Conservation (phyloP, 2,329 filamentous ascomycete species). For the Corynespora cassiicola region DNA sequence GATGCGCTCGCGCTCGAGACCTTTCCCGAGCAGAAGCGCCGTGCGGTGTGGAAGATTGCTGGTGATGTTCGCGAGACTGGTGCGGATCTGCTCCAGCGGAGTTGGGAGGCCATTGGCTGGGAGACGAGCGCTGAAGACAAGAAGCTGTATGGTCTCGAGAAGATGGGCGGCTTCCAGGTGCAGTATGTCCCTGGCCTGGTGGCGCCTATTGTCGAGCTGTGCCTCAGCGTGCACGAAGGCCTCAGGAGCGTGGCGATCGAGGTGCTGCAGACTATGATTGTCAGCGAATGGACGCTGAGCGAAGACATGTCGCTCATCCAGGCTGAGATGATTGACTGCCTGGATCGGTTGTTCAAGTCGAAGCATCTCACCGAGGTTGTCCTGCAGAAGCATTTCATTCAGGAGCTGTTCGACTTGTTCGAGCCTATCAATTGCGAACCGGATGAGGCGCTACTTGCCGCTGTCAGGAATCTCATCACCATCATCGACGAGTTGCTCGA, state of each 20-base stretch:
- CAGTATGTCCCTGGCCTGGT: slow-evolving; percentile 96
- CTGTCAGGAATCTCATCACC: slow-evolving; percentile 78
- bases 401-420: slow-evolving; percentile 83
- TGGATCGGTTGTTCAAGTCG: slow-evolving; percentile 88
- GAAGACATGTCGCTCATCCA: slow-evolving; percentile 91
- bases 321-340: slow-evolving; percentile 93
- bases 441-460: slow-evolving; percentile 76
- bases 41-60: slow-evolving; percentile 98
- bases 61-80: slow-evolving; percentile 94
- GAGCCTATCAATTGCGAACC: slow-evolving; percentile 69
- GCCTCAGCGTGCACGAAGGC: slow-evolving; percentile 92
- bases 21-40: slow-evolving; percentile 93
- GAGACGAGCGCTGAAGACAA: slow-evolving; percentile 84
- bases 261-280: slow-evolving; percentile 95
- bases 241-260: slow-evolving; percentile 89
- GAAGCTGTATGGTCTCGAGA: slow-evolving; percentile 76
- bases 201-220: slow-evolving; percentile 89
- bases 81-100: slow-evolving; percentile 80
- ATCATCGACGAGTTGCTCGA: slow-evolving; percentile 92
- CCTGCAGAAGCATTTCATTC: slow-evolving; percentile 89
- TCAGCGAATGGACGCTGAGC: slow-evolving; percentile 96
- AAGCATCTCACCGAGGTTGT: slow-evolving; percentile 88
- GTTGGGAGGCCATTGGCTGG: slow-evolving; percentile 97
- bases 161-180: slow-evolving; percentile 95
- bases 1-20: slow-evolving; percentile 90